Evolutionary conservation across 768 basidiomycete genomes (phyloP).

Genomic region (Boletales sp.): DNA sequence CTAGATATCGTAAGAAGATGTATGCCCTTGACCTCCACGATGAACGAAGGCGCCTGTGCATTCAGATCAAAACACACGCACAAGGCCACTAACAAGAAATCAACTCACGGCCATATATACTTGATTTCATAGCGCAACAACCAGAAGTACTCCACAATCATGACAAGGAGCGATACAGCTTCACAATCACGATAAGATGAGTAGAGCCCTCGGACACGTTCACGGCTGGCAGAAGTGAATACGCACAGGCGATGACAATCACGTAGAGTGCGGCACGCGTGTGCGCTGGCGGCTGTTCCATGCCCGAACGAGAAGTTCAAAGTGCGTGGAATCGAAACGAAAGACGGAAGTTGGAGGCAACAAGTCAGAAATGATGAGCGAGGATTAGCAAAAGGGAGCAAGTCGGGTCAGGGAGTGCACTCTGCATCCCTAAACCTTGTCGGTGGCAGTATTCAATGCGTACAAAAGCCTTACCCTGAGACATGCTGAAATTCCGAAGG

Average conservation of each 20-base stretch:
- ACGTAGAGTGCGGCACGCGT: not conserved
- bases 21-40: conserved; percentile 4
- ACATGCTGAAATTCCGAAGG: too few relatives aligned
- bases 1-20: conserved; percentile 16
- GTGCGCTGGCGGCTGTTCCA: not conserved
- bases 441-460: too few relatives aligned
- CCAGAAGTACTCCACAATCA: conserved; percentile 13
- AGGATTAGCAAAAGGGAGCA: too few relatives aligned
- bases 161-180: conserved; percentile 5
- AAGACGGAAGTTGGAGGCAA: too few relatives aligned
- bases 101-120: conserved; percentile 20
- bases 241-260: not conserved
- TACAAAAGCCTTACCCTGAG: too few relatives aligned
- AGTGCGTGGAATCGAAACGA: too few relatives aligned
- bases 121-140: conserved; percentile 9
- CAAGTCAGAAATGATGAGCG: too few relatives aligned
- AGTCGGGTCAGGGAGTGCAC: too few relatives aligned
- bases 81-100: not conserved
- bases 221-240: too few relatives aligned
- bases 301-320: not conserved
- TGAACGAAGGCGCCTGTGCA: conserved; percentile 3
- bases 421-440: too few relatives aligned
- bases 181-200: not conserved
- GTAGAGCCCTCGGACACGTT: not conserved
- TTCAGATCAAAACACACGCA: not conserved